Percentiles rank a stretch among this genome's conserved stretches.
These are phyloP conservation scores for Daedaleopsis sinensis DNA, from an alignment of 768 basidiomycete species.

Conservation along the genomic window DNA sequence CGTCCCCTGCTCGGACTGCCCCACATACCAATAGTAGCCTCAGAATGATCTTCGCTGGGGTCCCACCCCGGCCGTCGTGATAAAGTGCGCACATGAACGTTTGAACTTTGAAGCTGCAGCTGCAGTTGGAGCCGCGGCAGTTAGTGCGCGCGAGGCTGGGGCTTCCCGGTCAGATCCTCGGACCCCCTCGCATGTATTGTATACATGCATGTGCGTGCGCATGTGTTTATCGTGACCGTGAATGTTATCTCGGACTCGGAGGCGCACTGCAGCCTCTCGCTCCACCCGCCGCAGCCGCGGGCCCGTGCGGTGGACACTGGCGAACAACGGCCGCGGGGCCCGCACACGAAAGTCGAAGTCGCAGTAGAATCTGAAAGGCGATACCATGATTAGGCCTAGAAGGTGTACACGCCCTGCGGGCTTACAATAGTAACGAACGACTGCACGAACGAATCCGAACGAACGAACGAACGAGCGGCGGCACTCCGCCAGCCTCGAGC, in stretches of 20 bases:
- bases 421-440: constrained; percentile 2
- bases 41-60: too few species aligned
- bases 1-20: too few species aligned
- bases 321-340: too few species aligned
- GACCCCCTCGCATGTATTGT: neutral
- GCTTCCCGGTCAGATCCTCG: neutral
- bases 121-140: neutral
- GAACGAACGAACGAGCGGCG: neutral
- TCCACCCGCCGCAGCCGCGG: too few species aligned
- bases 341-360: too few species aligned
- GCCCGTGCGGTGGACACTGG: neutral
- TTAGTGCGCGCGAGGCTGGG: neutral
- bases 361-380: neutral
- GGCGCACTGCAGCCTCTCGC: too few species aligned
- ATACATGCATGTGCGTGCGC: too few species aligned
- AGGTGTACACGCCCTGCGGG: neutral
- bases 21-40: too few species aligned
- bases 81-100: too few species aligned
- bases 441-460: neutral
- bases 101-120: too few species aligned
- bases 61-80: too few species aligned
- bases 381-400: neutral
- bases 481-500: neutral
- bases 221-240: neutral
- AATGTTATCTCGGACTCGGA: too few species aligned